These are phyloP conservation scores for Dictyostelium intermedium DNA, from an alignment of 78 protist species.

Conservation along the genomic window DNA sequence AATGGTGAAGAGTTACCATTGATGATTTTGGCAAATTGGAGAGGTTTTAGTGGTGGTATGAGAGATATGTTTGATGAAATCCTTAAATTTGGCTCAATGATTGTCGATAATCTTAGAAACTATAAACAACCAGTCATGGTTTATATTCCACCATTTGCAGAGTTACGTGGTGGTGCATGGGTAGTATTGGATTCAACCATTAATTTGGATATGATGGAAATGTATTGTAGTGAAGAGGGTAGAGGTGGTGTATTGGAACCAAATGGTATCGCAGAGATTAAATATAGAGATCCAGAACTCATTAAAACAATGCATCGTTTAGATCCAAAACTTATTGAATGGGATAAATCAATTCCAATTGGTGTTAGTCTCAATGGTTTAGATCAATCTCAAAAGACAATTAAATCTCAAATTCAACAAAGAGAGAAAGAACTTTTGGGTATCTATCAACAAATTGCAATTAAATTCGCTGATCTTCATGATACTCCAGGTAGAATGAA, in stretches of 20 bases:
- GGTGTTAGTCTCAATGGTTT: neutral
- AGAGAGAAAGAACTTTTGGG: constrained; percentile 87
- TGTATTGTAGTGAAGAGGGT: constrained; percentile 92
- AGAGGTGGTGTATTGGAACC: constrained; percentile 98
- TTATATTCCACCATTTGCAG: constrained; percentile 96
- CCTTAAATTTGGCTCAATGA: constrained; percentile 97
- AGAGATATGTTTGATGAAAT: constrained; percentile 98
- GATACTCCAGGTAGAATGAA: constrained; percentile 97
- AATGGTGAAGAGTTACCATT: constrained; percentile 94
- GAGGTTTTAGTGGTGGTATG: constrained; percentile 97
- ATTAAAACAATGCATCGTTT: constrained; percentile 87
- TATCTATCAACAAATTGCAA: constrained; percentile 92
- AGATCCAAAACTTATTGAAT: constrained; percentile 59
- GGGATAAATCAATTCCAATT: constrained; percentile 33
- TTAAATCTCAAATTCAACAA: constrained; percentile 5
- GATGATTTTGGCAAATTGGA: constrained; percentile 98
- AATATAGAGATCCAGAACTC: constrained; percentile 89
- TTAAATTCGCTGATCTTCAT: constrained; percentile 96
- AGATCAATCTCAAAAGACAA: neutral
- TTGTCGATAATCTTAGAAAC: constrained; percentile 94
- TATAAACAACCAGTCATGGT: constrained; percentile 95
- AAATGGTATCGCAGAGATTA: constrained; percentile 93
- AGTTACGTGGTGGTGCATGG: constrained; percentile 99
- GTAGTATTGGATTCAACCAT: constrained; percentile 97
- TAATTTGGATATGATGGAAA: constrained; percentile 94